Evolutionary conservation across 73 alveolate genomes (phyloP).

Genomic region (Paramecium biaurelia): DNA sequence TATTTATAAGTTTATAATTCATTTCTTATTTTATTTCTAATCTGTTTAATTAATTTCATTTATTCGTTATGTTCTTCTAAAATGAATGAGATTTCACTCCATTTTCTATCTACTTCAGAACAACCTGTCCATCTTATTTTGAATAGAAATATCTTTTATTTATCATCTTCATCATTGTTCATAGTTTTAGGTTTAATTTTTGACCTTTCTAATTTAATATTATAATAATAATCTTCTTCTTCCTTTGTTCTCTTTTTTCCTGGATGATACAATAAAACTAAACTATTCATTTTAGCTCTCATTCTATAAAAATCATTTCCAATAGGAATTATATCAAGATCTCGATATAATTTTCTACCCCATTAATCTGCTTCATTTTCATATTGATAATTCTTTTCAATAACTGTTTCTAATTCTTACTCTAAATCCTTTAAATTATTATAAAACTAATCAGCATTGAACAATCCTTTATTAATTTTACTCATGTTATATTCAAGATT

Average conservation of each 20-base stretch:
- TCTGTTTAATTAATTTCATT: neutral
- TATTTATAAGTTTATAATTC: neutral
- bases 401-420: neutral
- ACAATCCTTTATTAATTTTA: neutral
- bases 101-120: neutral
- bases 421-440: neutral
- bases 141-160: neutral
- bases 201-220: neutral
- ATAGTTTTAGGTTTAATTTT: neutral
- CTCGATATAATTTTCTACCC: neutral
- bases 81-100: slow-evolving; percentile 10
- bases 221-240: neutral
- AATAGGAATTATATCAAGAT: neutral
- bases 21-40: neutral
- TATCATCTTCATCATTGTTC: neutral
- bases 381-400: neutral
- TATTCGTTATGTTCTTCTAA: neutral
- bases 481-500: neutral
- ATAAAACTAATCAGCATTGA: neutral
- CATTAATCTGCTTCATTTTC: slow-evolving; percentile 10
- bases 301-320: neutral
- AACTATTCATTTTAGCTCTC: slow-evolving; percentile 17
- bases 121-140: neutral
- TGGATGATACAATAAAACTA: slow-evolving; percentile 3
- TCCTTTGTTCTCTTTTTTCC: neutral